Conservation (phyloP, 108 stramenopile species). For the Fragilariopsis cylindrus region DNA sequence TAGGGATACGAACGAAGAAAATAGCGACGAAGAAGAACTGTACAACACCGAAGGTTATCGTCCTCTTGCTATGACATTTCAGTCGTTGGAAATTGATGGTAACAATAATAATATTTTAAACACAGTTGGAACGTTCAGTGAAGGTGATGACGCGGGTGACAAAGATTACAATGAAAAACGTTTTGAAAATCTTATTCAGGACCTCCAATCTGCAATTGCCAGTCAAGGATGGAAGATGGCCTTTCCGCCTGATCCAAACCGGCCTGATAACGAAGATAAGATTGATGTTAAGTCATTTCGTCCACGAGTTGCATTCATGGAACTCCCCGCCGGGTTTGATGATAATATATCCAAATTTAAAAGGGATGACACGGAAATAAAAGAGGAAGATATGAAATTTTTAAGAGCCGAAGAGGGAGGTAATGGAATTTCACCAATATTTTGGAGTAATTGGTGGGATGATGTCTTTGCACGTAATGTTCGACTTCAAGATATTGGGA, state of each 20-base stretch:
- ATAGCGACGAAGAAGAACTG: slow-evolving; percentile 3
- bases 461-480: slow-evolving; percentile 62
- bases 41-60: slow-evolving; percentile 33
- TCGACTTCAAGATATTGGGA: slow-evolving; percentile 65
- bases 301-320: slow-evolving; percentile 76
- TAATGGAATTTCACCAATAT: slow-evolving; percentile 83
- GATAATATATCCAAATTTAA: slow-evolving; percentile 35
- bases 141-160: slow-evolving; percentile 26
- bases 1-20: slow-evolving; percentile 8
- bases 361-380: slow-evolving; percentile 30
- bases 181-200: slow-evolving; percentile 40
- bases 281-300: slow-evolving; percentile 34
- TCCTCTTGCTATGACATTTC: slow-evolving; percentile 70
- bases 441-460: slow-evolving; percentile 82
- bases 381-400: slow-evolving; percentile 38
- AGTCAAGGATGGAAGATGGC: slow-evolving; percentile 47
- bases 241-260: slow-evolving; percentile 59
- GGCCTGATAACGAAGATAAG: slow-evolving; percentile 24
- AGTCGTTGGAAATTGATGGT: slow-evolving; percentile 77
- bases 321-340: slow-evolving; percentile 69
- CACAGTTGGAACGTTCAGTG: slow-evolving; percentile 37
- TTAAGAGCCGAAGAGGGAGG: slow-evolving; percentile 54
- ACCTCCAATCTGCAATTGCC: slow-evolving; percentile 55
- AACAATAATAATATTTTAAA: slow-evolving; percentile 62
- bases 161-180: slow-evolving; percentile 18